Base-by-base conservation (phyloP, 495 filamentous ascomycete species). In the Staphylotrichum longicolle region DNA sequence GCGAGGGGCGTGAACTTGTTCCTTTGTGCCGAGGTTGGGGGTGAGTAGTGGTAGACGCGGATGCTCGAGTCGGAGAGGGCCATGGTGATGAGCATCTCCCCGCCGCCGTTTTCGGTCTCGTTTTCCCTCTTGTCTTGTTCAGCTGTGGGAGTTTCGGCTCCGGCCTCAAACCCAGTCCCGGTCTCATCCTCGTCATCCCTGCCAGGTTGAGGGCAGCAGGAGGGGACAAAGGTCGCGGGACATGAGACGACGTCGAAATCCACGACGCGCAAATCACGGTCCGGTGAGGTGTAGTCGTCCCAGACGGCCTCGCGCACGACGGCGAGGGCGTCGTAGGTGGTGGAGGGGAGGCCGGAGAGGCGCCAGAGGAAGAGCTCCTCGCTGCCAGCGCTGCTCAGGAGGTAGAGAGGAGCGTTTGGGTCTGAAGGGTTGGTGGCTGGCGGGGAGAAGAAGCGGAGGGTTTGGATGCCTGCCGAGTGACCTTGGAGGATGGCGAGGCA, bases 341-440 rank as follows among this genome's bases (percentile, higher is more conserved):
- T 1, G 7, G 40, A 73, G 63, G 48, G 80, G 10, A 92, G 70
- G 2, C 57, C 66, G 2, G 76, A 72, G 10, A 96, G 68, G 39
- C 83, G 79, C 93, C 93, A 98, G 33, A 93, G 82, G 58, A 84
- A 93, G 62, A 98, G 87, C 67, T 98, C 95, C 66, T 96, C 93
- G 58, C 83, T 86, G 0, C 90, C 94, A 11, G 85, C 91, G 63
- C 89, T 90, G 57, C 88, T 94, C 68, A 98, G 88, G 9, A 99
- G 80, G 67, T 85, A 89, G 46, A 9, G 15, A 6, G 37, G 37
- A 1, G 20, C 20, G 20, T 27, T 27, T 27, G 20, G 20, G 20
- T 27, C 20, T 27, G 20, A 27, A 1, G 20, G 20, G 20, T 27
- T 27, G 20, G 20, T 27, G 20, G 20, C 20, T 27, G 20, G 1